These are phyloP conservation scores for Nemania sp. DNA, from an alignment of 2,329 filamentous ascomycete species.

Conservation along the genomic window DNA sequence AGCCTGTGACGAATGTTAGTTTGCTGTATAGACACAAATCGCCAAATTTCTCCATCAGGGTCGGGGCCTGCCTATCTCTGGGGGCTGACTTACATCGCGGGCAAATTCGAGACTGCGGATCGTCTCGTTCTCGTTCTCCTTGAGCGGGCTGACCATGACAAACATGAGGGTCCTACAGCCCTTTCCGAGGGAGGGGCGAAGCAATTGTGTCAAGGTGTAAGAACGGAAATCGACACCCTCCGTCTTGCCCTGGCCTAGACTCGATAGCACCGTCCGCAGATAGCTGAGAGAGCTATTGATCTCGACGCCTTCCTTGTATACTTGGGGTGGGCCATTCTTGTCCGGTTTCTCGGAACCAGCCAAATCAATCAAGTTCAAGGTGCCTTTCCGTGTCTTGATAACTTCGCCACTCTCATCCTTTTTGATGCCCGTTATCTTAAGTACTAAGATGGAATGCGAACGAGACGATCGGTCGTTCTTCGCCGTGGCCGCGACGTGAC, in stretches of 20 bases:
- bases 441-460: constrained; percentile 94
- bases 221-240: constrained; percentile 92
- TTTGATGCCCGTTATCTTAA: constrained; percentile 77
- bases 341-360: constrained; percentile 85
- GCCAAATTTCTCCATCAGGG: too few species aligned
- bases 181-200: constrained; percentile 92
- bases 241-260: constrained; percentile 78
- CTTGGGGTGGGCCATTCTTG: constrained; percentile 76
- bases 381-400: constrained; percentile 84
- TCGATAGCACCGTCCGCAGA: constrained; percentile 91
- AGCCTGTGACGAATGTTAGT: constrained; percentile 29
- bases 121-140: constrained; percentile 89
- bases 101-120: constrained; percentile 95
- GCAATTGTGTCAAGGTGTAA: constrained; percentile 92
- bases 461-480: constrained; percentile 94
- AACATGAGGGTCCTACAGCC: constrained; percentile 99
- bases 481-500: constrained; percentile 94
- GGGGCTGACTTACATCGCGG: constrained; percentile 69
- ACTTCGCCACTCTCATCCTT: constrained; percentile 54
- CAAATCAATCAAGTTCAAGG: constrained; percentile 92
- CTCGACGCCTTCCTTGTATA: constrained; percentile 91
- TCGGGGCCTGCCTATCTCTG: neutral
- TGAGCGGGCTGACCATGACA: constrained; percentile 93
- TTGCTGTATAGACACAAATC: neutral
- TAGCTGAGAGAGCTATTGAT: constrained; percentile 96